Percentiles rank a stretch among this genome's conserved stretches.
Evolutionary conservation across 1,284 basidiomycete species (phyloP).

Genomic region (Fomes fomentarius): DNA sequence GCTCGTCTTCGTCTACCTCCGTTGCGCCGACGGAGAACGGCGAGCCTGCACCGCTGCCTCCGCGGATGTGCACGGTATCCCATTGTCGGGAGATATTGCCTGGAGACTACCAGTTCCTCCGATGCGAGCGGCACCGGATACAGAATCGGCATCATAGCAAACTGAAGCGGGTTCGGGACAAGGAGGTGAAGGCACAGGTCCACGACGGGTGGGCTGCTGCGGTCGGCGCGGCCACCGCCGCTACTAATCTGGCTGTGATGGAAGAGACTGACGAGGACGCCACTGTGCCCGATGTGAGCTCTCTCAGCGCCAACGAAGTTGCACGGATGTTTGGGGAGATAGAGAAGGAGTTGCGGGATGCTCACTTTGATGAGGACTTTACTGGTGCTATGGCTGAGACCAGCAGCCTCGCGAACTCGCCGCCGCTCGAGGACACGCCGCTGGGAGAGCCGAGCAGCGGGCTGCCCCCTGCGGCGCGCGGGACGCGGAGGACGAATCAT

Average conservation of each 20-base stretch:
- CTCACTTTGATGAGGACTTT: neutral
- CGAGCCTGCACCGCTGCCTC: conserved; percentile 17
- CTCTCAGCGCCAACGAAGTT: conserved; percentile 3
- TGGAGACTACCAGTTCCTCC: conserved; percentile 49
- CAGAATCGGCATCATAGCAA: conserved; percentile 58
- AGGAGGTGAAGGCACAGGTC: conserved; percentile 41
- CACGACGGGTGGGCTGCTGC: conserved; percentile 32
- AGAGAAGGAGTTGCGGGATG: conserved; percentile 6
- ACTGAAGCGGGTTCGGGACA: conserved; percentile 53
- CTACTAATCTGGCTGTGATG: neutral
- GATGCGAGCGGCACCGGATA: conserved; percentile 56
- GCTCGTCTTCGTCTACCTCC: neutral
- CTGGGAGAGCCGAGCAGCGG: conserved; percentile 24
- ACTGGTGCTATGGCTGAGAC: conserved; percentile 5
- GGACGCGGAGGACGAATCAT: conserved; percentile 38
- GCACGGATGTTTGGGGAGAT: conserved; percentile 11
- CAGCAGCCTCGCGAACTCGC: too few relatives aligned
- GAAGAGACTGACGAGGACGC: conserved; percentile 2
- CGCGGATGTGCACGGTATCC: conserved; percentile 60
- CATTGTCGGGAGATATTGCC: conserved; percentile 57
- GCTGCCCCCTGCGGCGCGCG: conserved; percentile 37
- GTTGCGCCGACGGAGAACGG: conserved; percentile 1
- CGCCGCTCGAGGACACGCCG: conserved; percentile 18
- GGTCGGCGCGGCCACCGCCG: conserved; percentile 9
- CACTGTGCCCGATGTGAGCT: neutral